These are phyloP conservation scores for Beauveria asiatica DNA, from an alignment of 2,329 filamentous ascomycete genomes.

Conservation along the genomic window DNA sequence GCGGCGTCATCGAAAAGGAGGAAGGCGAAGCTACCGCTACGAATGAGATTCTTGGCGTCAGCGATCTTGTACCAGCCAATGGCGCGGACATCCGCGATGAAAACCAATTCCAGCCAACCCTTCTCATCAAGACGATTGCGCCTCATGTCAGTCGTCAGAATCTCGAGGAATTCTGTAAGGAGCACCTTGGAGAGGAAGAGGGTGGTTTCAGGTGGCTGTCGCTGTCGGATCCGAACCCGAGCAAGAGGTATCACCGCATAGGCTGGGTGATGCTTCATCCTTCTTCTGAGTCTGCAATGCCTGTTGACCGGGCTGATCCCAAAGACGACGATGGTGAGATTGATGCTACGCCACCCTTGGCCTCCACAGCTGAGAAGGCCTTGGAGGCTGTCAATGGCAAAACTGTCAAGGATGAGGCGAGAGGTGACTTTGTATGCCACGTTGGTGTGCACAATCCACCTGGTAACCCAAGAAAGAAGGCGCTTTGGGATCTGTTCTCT, in stretches of 20 bases:
- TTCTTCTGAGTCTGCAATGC: constrained; percentile 55
- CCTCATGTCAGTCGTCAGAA: constrained; percentile 92
- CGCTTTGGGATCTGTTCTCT: constrained; percentile 93
- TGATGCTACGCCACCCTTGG: constrained; percentile 42
- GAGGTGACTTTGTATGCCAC: constrained; percentile 95
- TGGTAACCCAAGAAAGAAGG: constrained; percentile 80
- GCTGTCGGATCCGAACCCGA: constrained; percentile 90
- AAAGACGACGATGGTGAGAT: constrained; percentile 56
- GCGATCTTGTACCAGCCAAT: constrained; percentile 76
- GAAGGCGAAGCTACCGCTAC: constrained; percentile 88
- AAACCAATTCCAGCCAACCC: constrained; percentile 76
- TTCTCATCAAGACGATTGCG: constrained; percentile 96
- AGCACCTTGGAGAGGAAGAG: constrained; percentile 82
- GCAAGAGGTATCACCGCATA: constrained; percentile 94
- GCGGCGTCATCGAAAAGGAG: constrained; percentile 83
- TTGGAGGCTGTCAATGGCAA: constrained; percentile 95
- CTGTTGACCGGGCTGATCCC: constrained; percentile 63
- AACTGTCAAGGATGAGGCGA: constrained; percentile 87
- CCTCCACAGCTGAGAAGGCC: constrained; percentile 70
- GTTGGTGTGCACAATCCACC: constrained; percentile 93
- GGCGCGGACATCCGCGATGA: constrained; percentile 87
- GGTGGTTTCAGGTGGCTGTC: constrained; percentile 95
- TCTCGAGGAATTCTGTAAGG: constrained; percentile 87
- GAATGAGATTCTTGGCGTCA: constrained; percentile 86
- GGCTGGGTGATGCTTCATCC: constrained; percentile 97